Percentiles rank a stretch among this genome's conserved stretches.
Conservation (phyloP, 306 rosid species). For the Luffa acutangula region DNA sequence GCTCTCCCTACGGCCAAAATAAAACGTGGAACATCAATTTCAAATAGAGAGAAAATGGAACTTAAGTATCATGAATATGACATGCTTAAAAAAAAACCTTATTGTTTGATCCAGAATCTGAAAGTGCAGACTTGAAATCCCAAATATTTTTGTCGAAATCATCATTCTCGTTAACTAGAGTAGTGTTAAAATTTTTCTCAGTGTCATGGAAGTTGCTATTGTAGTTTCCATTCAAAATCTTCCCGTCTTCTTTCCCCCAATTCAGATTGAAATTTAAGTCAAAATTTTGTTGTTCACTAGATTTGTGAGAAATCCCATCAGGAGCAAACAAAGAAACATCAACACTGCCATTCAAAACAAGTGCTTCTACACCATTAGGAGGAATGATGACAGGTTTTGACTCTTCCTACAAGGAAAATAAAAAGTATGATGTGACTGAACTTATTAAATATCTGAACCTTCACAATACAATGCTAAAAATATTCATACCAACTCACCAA, state of each 20-base stretch:
- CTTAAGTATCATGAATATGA: background rate
- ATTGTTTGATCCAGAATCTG: constrained; percentile 20
- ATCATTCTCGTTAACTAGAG: constrained; percentile 18
- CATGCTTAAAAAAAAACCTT: constrained; percentile 24
- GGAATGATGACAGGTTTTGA: constrained; percentile 4
- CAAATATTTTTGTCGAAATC: constrained; percentile 26
- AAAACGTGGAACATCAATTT: background rate
- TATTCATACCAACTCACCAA: constrained; percentile 11
- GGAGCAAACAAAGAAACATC: background rate
- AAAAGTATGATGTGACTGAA: background rate
- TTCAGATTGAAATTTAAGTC: constrained; percentile 3
- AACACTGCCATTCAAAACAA: background rate
- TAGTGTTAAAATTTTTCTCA: constrained; percentile 17
- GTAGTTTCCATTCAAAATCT: background rate
- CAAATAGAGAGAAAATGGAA: background rate
- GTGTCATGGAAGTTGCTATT: constrained; percentile 16
- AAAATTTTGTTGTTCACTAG: constrained; percentile 16
- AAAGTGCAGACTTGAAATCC: constrained; percentile 26
- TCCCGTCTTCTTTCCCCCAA: constrained; percentile 4
- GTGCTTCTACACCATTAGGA: constrained; percentile 6
- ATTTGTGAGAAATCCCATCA: constrained; percentile 9
- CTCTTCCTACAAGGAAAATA: constrained; percentile 22
- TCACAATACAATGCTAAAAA: background rate
- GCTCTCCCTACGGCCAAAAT: constrained; percentile 2
- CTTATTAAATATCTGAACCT: background rate